Conservation (phyloP, 208 protist species). For the Acanthamoeba lenticulata region DNA sequence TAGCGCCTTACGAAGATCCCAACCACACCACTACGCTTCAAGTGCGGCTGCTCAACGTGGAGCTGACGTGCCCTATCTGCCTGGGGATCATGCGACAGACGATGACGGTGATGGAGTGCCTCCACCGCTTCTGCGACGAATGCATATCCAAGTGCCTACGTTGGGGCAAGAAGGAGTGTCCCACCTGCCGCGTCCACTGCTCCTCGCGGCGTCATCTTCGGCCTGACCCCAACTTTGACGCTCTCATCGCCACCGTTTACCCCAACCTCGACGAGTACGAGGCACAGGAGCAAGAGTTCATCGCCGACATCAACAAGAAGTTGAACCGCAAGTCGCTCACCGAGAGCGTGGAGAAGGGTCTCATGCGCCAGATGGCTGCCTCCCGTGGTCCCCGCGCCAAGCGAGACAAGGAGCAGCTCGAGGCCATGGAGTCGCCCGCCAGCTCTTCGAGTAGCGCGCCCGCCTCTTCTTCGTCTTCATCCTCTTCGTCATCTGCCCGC, state of each 20-base stretch:
- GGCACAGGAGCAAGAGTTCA: constrained; percentile 52
- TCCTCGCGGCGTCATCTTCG: constrained; percentile 59
- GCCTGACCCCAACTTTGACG: constrained; percentile 62
- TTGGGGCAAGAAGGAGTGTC: constrained; percentile 60
- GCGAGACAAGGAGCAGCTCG: background rate
- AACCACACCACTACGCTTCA: constrained; percentile 47
- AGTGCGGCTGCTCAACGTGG: constrained; percentile 62
- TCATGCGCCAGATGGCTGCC: background rate
- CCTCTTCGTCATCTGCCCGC: background rate
- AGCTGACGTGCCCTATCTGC: constrained; percentile 74
- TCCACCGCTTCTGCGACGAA: constrained; percentile 72
- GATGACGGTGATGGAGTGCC: constrained; percentile 75
- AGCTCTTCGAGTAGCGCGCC: too few relatives aligned
- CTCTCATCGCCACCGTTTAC: constrained; percentile 70
- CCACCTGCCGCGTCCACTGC: constrained; percentile 68
- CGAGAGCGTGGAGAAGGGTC: constrained; percentile 48
- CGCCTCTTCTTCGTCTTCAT: background rate
- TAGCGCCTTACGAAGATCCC: background rate
- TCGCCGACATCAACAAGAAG: constrained; percentile 59
- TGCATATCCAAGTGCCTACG: constrained; percentile 72
- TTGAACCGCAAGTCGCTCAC: constrained; percentile 43
- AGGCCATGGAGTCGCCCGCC: background rate
- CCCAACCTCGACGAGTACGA: constrained; percentile 71
- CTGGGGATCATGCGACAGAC: constrained; percentile 71
- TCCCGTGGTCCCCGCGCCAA: background rate